Conservation (phyloP, 805 yeast genomes). For the Lachancea kluyveri region DNA sequence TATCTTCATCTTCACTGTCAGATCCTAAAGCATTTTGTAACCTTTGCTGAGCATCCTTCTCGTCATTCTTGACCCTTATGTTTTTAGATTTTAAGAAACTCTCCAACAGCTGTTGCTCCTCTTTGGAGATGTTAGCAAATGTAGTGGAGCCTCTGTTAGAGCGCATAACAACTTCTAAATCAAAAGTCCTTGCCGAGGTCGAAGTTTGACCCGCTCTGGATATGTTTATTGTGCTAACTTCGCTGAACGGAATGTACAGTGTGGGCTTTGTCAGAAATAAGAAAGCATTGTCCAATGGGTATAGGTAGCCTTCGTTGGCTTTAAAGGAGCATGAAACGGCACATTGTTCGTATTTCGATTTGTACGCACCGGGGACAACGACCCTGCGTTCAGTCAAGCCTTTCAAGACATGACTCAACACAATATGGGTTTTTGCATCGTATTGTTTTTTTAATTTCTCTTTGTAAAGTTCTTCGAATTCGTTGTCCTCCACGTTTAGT, state of each 20-base stretch:
- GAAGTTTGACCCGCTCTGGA: slow-evolving; percentile 83
- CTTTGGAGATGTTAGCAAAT: slow-evolving; percentile 84
- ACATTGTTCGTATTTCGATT: slow-evolving; percentile 69
- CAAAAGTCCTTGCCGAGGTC: slow-evolving; percentile 82
- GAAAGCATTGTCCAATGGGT: slow-evolving; percentile 87
- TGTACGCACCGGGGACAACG: slow-evolving; percentile 76
- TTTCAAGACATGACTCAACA: slow-evolving; percentile 78
- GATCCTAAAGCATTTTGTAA: slow-evolving; percentile 69
- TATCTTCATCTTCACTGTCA: slow-evolving; percentile 42
- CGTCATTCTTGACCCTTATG: slow-evolving; percentile 78
- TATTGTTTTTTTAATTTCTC: slow-evolving; percentile 67
- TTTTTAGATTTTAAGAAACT: slow-evolving; percentile 71
- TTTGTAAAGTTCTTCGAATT: slow-evolving; percentile 67
- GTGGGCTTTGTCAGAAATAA: slow-evolving; percentile 93
- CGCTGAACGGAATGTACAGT: slow-evolving; percentile 80
- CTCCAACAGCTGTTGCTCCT: slow-evolving; percentile 79
- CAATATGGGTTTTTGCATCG: slow-evolving; percentile 81
- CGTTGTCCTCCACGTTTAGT: slow-evolving; percentile 77
- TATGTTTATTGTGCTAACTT: slow-evolving; percentile 68
- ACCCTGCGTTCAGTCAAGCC: slow-evolving; percentile 87
- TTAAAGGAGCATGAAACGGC: slow-evolving; percentile 89
- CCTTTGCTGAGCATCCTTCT: slow-evolving; percentile 77
- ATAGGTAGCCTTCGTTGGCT: slow-evolving; percentile 91
- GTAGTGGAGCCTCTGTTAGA: slow-evolving; percentile 64
- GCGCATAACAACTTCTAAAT: slow-evolving; percentile 70